A percentile compares a stretch with the other conserved stretches of the same genome.
Conservation (phyloP, 768 basidiomycete species). For the Tubosaeta sp. region DNA sequence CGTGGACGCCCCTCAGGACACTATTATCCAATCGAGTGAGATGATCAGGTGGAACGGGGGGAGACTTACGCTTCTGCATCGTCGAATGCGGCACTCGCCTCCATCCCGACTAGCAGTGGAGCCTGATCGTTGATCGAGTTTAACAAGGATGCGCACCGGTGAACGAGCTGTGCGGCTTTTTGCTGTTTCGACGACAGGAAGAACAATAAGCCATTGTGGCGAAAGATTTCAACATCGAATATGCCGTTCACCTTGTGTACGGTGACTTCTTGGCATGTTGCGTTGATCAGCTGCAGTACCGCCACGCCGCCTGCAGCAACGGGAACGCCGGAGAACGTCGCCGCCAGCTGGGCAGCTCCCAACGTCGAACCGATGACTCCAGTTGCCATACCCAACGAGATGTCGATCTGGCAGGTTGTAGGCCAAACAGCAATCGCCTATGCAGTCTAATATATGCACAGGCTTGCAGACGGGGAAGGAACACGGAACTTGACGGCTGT, state of each 20-base stretch:
- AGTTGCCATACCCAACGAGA: slow-evolving; percentile 15
- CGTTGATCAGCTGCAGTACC: slow-evolving; percentile 41
- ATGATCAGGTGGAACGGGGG: not conserved
- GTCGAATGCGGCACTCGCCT: slow-evolving; percentile 37
- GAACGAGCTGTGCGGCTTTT: slow-evolving; percentile 39
- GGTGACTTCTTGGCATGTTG: slow-evolving; percentile 42
- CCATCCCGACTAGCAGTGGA: slow-evolving; percentile 36
- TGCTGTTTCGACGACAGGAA: slow-evolving; percentile 27
- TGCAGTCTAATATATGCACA: slow-evolving; percentile 7
- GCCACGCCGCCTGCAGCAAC: slow-evolving; percentile 42
- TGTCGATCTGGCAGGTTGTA: not conserved
- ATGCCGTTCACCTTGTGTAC: slow-evolving; percentile 43
- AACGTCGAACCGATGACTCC: slow-evolving; percentile 14
- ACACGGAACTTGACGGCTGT: not conserved
- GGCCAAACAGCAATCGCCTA: not conserved
- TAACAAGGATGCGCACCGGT: slow-evolving; percentile 40
- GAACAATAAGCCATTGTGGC: not conserved
- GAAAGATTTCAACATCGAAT: not conserved
- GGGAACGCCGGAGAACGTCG: slow-evolving; percentile 42
- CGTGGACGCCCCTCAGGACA: slow-evolving; percentile 38
- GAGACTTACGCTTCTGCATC: slow-evolving; percentile 41
- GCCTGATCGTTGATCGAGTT: slow-evolving; percentile 39
- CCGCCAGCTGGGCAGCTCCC: slow-evolving; percentile 39
- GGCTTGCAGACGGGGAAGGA: not conserved
- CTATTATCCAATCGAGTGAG: slow-evolving; percentile 23